Evolutionary conservation across 2,329 filamentous ascomycete species (phyloP).

Genomic region (Colletotrichum scovillei): DNA sequence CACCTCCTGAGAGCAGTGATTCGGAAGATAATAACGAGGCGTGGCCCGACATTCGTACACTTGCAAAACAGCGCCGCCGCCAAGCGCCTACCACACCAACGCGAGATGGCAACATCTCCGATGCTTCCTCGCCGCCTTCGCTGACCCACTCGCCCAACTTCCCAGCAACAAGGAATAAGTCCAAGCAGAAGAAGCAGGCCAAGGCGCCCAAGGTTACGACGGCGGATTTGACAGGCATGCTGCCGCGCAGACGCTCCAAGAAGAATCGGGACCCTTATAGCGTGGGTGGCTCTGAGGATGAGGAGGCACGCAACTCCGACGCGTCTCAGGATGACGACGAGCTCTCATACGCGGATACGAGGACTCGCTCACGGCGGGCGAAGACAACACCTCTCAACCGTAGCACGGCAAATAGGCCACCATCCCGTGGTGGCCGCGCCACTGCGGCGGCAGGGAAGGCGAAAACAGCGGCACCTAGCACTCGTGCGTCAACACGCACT

Average conservation of each 20-base stretch:
- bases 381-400: conserved; percentile 44
- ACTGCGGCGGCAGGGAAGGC: conserved; percentile 33
- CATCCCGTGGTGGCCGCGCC: conserved; percentile 39
- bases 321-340: conserved; percentile 68
- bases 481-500: conserved; percentile 49
- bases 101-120: conserved; percentile 57
- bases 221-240: conserved; percentile 63
- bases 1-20: conserved; percentile 66
- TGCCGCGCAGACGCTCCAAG: conserved; percentile 64
- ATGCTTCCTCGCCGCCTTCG: conserved; percentile 73
- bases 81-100: conserved; percentile 51
- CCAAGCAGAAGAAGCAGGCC: conserved; percentile 37
- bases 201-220: conserved; percentile 60
- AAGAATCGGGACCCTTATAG: conserved; percentile 45
- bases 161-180: conserved; percentile 42
- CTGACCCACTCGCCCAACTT: conserved; percentile 75
- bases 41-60: conserved; percentile 64
- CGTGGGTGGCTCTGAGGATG: conserved; percentile 55
- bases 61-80: conserved; percentile 58
- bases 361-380: conserved; percentile 48
- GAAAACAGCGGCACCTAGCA: conserved; percentile 35
- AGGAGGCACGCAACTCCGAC: conserved; percentile 60
- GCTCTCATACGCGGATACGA: conserved; percentile 57
- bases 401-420: conserved; percentile 40
- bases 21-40: conserved; percentile 55